phyloP scores from a whole-genome alignment of 2,329 filamentous ascomycete species.

The Aspergillus ochraceoroseus region DNA sequence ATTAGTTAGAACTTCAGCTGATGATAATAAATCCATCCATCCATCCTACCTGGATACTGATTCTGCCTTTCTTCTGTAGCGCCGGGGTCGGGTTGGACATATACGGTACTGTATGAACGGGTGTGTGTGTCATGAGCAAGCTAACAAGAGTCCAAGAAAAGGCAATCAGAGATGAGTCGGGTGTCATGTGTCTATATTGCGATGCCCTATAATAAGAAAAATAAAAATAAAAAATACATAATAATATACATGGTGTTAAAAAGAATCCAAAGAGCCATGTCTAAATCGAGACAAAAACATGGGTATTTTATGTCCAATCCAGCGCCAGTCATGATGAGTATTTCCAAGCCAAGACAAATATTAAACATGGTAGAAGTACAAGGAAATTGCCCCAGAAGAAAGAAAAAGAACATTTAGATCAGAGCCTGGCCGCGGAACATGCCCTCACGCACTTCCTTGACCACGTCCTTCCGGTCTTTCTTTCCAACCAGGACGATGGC shows the following conservation, averaged over 20 bases:
- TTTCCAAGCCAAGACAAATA: slow-evolving; percentile 1
- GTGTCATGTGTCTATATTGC: slow-evolving; percentile 10
- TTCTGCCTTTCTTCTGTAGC: too few relatives aligned
- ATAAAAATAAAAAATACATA: neutral
- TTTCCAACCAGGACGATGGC: slow-evolving; percentile 88
- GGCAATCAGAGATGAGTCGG: neutral
- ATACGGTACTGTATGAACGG: too few relatives aligned
- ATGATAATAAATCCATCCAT: too few relatives aligned
- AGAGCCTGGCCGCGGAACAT: slow-evolving; percentile 78
- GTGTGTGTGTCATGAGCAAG: too few relatives aligned
- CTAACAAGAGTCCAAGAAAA: too few relatives aligned
- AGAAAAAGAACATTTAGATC: slow-evolving; percentile 48
- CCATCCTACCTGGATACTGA: too few relatives aligned
- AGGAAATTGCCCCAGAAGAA: neutral
- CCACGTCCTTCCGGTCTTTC: slow-evolving; percentile 81
- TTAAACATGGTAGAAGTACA: slow-evolving; percentile 1
- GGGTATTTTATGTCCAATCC: slow-evolving; percentile 11
- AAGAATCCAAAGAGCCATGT: slow-evolving; percentile 7
- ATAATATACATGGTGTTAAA: slow-evolving; percentile 5
- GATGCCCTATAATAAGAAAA: neutral
- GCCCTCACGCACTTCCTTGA: slow-evolving; percentile 83
- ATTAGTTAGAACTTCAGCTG: too few relatives aligned
- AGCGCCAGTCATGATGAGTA: slow-evolving; percentile 10
- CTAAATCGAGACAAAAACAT: slow-evolving; percentile 5
- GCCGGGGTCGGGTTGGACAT: too few relatives aligned